A percentile compares a stretch with the other conserved stretches of the same genome.
Conservation (phyloP, 768 basidiomycete species). For the Daedalea quercina region DNA sequence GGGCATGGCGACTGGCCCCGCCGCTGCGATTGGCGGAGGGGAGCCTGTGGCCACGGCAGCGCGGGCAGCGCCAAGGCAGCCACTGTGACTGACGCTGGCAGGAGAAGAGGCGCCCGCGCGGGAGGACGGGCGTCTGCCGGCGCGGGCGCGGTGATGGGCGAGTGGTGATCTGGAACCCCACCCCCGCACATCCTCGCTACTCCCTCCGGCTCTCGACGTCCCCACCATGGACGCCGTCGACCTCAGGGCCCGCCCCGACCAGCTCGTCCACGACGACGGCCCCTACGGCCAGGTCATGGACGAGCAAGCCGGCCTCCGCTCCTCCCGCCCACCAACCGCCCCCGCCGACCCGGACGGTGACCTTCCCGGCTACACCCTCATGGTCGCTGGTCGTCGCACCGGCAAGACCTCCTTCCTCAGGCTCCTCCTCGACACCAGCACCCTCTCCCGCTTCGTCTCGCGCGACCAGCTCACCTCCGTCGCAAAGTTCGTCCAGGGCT, state of each 20-base stretch:
- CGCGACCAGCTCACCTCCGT: constrained; percentile 76
- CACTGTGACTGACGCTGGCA: constrained; percentile 1
- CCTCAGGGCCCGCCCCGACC: constrained; percentile 41
- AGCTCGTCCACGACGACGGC: constrained; percentile 24
- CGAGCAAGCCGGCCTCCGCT: constrained; percentile 22
- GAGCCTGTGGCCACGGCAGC: too few relatives aligned
- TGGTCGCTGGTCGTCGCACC: constrained; percentile 77
- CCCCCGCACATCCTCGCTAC: constrained; percentile 63
- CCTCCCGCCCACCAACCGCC: constrained; percentile 17
- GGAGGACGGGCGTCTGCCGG: constrained; percentile 14
- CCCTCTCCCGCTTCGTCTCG: constrained; percentile 51
- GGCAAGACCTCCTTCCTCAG: constrained; percentile 87
- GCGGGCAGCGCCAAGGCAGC: too few relatives aligned
- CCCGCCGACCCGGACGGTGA: constrained; percentile 21
- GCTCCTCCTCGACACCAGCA: constrained; percentile 76
- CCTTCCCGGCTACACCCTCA: constrained; percentile 54
- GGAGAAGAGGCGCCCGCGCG: constrained; percentile 10
- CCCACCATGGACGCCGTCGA: constrained; percentile 57
- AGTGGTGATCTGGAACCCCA: constrained; percentile 24
- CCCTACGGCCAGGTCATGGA: constrained; percentile 17
- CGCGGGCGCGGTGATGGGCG: constrained; percentile 18
- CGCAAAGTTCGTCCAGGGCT: constrained; percentile 78
- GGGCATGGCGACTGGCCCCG: background rate
- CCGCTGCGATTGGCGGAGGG: background rate
- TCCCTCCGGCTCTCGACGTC: constrained; percentile 27